phyloP scores from a whole-genome alignment of 305 asterid species.

The Fraxinus floribunda region DNA sequence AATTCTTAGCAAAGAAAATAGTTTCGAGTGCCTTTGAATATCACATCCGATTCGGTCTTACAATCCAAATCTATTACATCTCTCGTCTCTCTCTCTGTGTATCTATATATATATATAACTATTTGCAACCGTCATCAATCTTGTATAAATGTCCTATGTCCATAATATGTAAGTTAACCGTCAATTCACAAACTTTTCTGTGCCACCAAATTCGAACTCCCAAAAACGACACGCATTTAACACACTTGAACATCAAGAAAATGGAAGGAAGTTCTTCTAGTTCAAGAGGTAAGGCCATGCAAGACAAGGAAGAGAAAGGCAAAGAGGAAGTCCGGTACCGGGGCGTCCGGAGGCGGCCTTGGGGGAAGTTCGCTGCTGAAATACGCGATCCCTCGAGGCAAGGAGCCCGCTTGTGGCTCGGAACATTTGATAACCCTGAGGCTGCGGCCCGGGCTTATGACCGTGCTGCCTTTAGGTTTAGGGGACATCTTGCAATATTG shows the following conservation, averaged over 20 bases:
- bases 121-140: slow-evolving; percentile 23
- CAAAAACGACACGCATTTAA: background rate
- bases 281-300: slow-evolving; percentile 52
- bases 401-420: slow-evolving; percentile 69
- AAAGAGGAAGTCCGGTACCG: slow-evolving; percentile 54
- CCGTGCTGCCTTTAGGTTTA: slow-evolving; percentile 55
- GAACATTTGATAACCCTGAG: slow-evolving; percentile 76
- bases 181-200: background rate
- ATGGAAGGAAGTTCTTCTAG: slow-evolving; percentile 53
- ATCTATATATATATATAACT: background rate
- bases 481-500: slow-evolving; percentile 71
- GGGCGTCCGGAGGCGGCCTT: slow-evolving; percentile 67
- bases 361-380: slow-evolving; percentile 87
- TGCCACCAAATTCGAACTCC: background rate
- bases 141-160: slow-evolving; percentile 21
- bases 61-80: slow-evolving; percentile 33
- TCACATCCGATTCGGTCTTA: slow-evolving; percentile 40
- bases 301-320: slow-evolving; percentile 40
- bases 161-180: background rate
- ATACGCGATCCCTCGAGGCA: slow-evolving; percentile 68
- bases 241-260: background rate
- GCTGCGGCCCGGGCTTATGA: slow-evolving; percentile 85
- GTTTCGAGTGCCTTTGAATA: slow-evolving; percentile 37
- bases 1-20: slow-evolving; percentile 26
- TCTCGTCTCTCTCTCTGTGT: no score